phyloP scores from a whole-genome alignment of 306 rosid genomes.

The Geum urbanum region DNA sequence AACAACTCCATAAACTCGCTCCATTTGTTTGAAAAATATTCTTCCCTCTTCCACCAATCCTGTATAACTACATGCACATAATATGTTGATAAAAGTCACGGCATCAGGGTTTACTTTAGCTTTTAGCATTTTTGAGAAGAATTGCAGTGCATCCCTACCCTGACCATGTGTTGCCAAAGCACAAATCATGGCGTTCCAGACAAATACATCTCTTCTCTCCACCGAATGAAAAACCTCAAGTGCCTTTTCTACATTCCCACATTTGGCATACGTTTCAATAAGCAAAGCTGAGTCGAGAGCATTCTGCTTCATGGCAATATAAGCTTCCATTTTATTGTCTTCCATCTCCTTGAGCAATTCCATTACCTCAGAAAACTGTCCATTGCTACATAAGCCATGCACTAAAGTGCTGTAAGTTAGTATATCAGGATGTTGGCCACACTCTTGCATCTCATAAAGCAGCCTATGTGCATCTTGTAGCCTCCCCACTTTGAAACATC shows the following conservation, averaged over 20 bases:
- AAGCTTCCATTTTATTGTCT: not conserved
- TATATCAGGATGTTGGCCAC: not conserved
- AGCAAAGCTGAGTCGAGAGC: constrained; percentile 49
- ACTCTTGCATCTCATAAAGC: not conserved
- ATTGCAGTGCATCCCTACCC: constrained; percentile 46
- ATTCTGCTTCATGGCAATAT: constrained; percentile 28
- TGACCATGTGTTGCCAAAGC: constrained; percentile 61
- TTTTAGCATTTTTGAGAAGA: constrained; percentile 47
- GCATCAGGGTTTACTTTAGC: constrained; percentile 54
- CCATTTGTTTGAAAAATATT: constrained; percentile 47
- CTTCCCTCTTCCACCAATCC: constrained; percentile 51
- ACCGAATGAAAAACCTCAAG: constrained; percentile 39
- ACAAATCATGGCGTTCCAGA: constrained; percentile 66
- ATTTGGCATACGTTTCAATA: constrained; percentile 62
- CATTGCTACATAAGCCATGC: not conserved
- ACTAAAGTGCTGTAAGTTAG: not conserved
- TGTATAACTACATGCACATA: constrained; percentile 57
- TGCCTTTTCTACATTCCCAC: constrained; percentile 58
- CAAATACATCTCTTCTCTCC: constrained; percentile 52
- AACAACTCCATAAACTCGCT: constrained; percentile 42
- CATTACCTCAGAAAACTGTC: not conserved
- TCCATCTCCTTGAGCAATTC: not conserved
- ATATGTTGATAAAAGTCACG: constrained; percentile 54
- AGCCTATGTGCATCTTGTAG: not conserved
- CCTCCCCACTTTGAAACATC: not conserved